Base-by-base conservation (phyloP, 2,329 filamentous ascomycete species). In the Cordyceps tenuipes region DNA sequence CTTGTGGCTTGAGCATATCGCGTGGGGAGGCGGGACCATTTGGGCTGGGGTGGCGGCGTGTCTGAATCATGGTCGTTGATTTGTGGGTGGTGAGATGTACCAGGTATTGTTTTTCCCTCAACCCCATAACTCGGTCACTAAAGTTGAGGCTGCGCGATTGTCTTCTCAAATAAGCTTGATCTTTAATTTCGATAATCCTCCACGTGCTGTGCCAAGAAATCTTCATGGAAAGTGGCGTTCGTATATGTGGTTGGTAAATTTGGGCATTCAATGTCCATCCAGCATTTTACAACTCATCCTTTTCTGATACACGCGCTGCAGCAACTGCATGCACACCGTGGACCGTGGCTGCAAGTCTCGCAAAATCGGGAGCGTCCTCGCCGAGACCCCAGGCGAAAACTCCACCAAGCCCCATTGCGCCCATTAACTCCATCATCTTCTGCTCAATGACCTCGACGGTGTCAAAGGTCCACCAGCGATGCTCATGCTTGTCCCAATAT, bases 321-420 rank as follows among this genome's bases (percentile, higher is more conserved):
- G 34, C 23, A 66, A 54, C 34, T n/a, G 56, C 51, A 21, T 61
- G 57, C 49, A 73, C 54, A 23, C 62, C 66, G 7, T 68, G 60
- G 8, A 68, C 36, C 6, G 72, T 75, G 4, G 74, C 74, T 39
- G 63, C 63, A 12, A 81, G 68, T 59, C 77, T 77, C 21, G 68
- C 64, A 61, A 76, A 82, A 3, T 66, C 58, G 0, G 76, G 74
- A 2, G 76, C 79, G 61, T 91, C 88, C 71, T 91, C 87, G 2
- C 86, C 88, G 61, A 91, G 67, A 21, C 85, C 87, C 88, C 87
- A 91, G 0, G 87, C 87, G 78, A 91, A 90, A 5, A 89, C 82
- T 17, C 89, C 88, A 1, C 88, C 87, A 0, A 91, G 70, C 1
- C 74, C 71, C 67, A 80, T 78, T 36, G 75, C 75, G 34, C 76